Evolutionary conservation across 176 grass and related monocot species (phyloP), one percentile per base, ranked within the genome.

Genomic region (Zoysia pacifica): DNA sequence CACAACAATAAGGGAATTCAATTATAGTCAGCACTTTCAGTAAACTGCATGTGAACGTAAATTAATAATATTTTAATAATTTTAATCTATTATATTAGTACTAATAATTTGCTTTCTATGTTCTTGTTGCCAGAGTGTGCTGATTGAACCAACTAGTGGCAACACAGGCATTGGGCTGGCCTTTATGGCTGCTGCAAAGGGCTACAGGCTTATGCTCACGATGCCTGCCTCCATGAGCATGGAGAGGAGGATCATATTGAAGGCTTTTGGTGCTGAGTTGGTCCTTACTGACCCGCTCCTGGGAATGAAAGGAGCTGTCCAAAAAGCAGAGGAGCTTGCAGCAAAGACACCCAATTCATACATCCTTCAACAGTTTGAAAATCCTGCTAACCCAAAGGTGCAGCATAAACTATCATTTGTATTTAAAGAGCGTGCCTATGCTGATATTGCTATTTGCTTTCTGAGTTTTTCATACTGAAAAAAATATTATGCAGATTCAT

Each of bases 151-250:
- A 7, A 98, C 95, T 14, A 93, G 95, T 77, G 95, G 95, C 40
- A 94, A 94, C 81, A 97, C 95, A 9, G 95, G 95, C 58, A 94
- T 97, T 82, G 95, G 91, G 9, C 80, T 97, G 41, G 95, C 95
- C 50, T 98, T 98, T 60, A 93, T 98, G 74, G 92, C 95, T 46
- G 95, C 95, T 72, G 91, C 95, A 4, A 98, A 98, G 70, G 92
- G 92, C 43, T 98, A 98, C 66, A 94, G 11, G 18, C 91, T 98
- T 68, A 39, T 86, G 5, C 78, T 98, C 12, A 98, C 95, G 0
- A 98, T 98, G 95, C 95, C 95, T 0, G 95, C 95, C 0, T 83
- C 92, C 60, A 94, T 98, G 92, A 98, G 92, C 66, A 76, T 91
- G 69, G 91, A 94, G 82, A 97, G 88, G 49, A 91, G 91, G 79